A percentile compares a stretch with the other conserved stretches of the same genome.
Evolutionary conservation across 805 yeast genomes (phyloP).

Genomic region (Lachancea meyersii): DNA sequence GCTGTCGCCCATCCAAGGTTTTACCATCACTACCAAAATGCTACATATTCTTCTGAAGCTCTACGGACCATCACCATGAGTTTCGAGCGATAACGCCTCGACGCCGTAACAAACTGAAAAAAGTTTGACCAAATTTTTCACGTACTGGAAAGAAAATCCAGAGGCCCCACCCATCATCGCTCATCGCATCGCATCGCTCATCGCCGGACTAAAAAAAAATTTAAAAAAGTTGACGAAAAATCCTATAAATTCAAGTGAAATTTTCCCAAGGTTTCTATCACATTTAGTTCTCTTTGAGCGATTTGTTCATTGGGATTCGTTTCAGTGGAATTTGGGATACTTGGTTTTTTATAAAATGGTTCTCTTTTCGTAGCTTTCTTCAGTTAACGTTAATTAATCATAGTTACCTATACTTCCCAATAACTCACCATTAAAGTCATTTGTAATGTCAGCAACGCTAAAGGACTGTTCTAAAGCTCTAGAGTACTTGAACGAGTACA

Average conservation of each 20-base stretch:
- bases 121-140: not conserved
- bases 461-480: slow-evolving; percentile 56
- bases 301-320: slow-evolving; percentile 4
- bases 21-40: too few relatives aligned
- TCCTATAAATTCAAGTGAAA: not conserved
- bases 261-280: not conserved
- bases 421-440: not conserved
- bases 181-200: too few relatives aligned
- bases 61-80: too few relatives aligned
- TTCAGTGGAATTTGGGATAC: slow-evolving; percentile 9
- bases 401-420: too few relatives aligned
- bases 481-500: slow-evolving; percentile 57
- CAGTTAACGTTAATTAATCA: too few relatives aligned
- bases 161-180: too few relatives aligned
- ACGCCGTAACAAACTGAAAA: not conserved
- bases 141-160: too few relatives aligned
- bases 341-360: slow-evolving; percentile 3
- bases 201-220: not conserved
- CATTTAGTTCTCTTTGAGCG: not conserved
- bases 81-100: not conserved
- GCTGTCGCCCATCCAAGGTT: too few relatives aligned
- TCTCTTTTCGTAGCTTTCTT: not conserved
- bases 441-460: slow-evolving; percentile 19
- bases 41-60: too few relatives aligned
- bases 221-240: not conserved